Evolutionary conservation across 768 basidiomycete species (phyloP), one percentile per base, ranked within the genome.

Genomic region (Russula brevipes): DNA sequence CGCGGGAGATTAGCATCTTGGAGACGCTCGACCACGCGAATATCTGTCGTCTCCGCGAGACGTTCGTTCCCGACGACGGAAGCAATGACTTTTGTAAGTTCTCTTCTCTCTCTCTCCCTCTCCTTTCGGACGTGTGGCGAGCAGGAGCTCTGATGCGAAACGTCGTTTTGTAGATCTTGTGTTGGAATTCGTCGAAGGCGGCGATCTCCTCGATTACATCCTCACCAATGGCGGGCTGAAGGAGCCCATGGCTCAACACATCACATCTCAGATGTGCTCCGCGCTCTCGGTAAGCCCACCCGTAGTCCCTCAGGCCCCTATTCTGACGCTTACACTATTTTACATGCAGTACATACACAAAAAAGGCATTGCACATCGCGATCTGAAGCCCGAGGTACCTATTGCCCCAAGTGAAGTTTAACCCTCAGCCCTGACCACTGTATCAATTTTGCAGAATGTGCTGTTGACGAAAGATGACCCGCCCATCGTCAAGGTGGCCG

Each of bases 311-410:
- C 0, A 9, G 14, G 14, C 33, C 17, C 10, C 33, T 7, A 30
- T 17, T 57, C 2, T 14, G 12, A 46, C 31, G 31, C 38, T 50
- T 11, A 42, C 16, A 30, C 31, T 47, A 57, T n/a, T 16, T 45
- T 31, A 6, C 16, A 50, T 33, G 31, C 61, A 80, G 80, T 91
- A 89, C 68, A 84, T 90, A 54, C 90, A 91, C 64, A 78, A 77
- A 8, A 78, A 84, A 70, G 88, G 87, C 16, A 87, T 99, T 50
- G 83, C 93, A 0, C 96, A 98, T 75, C 88, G 97, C 50, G 97
- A 99, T 73, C 76, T 98, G 50, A 97, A 97, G 73, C 95, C 96
- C 1, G 89, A 91, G 77, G 86, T 85, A 54, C 38, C 45, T 1
- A 19, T 52, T 51, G 16, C 6, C n/a, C n/a, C 46, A n/a, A 5